Base-by-base conservation (phyloP, 352 stramenopile species). In the Pythium angustatum region DNA sequence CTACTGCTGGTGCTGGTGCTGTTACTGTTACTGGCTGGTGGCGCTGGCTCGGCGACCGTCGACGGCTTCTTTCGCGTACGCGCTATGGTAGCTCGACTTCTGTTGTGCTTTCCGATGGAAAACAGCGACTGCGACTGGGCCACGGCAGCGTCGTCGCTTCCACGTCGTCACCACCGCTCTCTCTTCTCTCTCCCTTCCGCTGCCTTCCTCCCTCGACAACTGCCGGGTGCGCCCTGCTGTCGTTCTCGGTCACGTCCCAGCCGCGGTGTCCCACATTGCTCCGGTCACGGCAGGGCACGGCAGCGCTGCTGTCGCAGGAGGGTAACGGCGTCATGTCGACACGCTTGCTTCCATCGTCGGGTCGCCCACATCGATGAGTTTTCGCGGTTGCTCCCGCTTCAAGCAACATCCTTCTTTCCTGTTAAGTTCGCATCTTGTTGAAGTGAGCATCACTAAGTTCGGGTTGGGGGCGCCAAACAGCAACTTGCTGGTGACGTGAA, bases 91-190 rank as follows among this genome's bases (percentile, higher is more conserved):
- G 24, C 43, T n/a, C 28, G 24, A 26, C 19, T 60, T 45, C 44
- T 68, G 22, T 36, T 68, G 21, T 27, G 28, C 9, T 28, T 54
- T 36, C 3, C 36, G 22, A 2, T 15, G 30, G 21, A 69, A 69
- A 69, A 41, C 47, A 22, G 19, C 48, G 63, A 69, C 55, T 69
- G 63, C n/a, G n/a, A n/a, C n/a, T n/a, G n/a, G n/a, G n/a, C n/a
- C n/a, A n/a, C n/a, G n/a, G n/a, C n/a, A 19, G 14, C 26, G 3
- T 33, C 41, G 41, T 33, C 55, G 34, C 28, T 24, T 63, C 63
- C 63, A 45, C 41, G 48, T 11, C 54, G 47, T 9, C 41, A 17
- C 22, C 34, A 52, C 52, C 27, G 4, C 19, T 51, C 21, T 33
- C 45, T n/a, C 22, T 9, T 26, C 14, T 10, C 26, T 17, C 40